Evolutionary conservation across 2,329 filamentous ascomycete species (phyloP).

Genomic region (Chaetomium globosum): DNA sequence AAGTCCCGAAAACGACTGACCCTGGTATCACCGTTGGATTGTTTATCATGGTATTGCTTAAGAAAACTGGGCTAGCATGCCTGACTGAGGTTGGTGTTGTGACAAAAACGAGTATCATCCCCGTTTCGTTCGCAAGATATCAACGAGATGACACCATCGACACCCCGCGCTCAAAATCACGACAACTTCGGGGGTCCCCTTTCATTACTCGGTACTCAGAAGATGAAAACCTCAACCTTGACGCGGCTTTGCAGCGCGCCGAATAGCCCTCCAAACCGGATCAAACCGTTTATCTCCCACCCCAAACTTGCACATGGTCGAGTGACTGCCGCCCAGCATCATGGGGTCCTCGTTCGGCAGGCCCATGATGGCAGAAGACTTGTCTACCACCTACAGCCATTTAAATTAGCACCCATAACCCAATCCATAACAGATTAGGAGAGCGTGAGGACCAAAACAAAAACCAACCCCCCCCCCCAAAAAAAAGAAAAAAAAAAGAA

Average conservation of each 20-base stretch:
- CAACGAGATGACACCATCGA: conserved; percentile 21
- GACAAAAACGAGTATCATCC: neutral
- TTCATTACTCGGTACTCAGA: no score
- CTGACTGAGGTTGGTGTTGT: neutral
- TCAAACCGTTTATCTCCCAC: conserved; percentile 19
- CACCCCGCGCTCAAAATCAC: neutral
- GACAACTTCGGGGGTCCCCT: neutral
- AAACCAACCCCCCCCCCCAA: no score
- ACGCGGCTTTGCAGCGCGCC: neutral
- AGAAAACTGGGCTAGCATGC: neutral
- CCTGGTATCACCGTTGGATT: neutral
- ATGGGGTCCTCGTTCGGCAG: conserved; percentile 21
- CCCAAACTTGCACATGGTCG: conserved; percentile 23
- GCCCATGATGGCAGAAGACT: conserved; percentile 21
- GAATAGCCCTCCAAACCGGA: conserved; percentile 20
- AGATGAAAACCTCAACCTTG: neutral
- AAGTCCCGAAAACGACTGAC: neutral
- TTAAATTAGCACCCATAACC: neutral
- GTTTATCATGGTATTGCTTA: neutral
- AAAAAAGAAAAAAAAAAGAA: no score
- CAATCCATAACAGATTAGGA: no score
- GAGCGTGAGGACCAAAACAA: no score
- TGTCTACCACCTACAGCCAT: conserved; percentile 14
- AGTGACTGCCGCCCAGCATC: conserved; percentile 21
- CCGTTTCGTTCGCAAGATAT: conserved; percentile 4